Evolutionary conservation across 2,329 filamentous ascomycete genomes (phyloP), one percentile per base, ranked within the genome.

Genomic region (Purpureocillium lavendulum): DNA sequence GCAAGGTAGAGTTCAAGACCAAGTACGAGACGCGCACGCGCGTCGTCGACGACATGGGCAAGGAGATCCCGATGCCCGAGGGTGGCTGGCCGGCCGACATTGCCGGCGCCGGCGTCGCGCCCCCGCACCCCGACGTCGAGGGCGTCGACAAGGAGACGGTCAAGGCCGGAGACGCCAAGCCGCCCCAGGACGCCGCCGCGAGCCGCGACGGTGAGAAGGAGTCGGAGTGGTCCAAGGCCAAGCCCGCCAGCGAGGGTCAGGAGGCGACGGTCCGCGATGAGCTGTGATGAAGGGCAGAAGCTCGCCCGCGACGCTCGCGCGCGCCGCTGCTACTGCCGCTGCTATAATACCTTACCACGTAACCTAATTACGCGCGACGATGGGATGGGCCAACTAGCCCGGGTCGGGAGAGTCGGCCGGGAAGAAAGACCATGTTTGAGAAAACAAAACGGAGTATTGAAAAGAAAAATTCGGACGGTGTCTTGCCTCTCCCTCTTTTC

Each of bases 1-100:
- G 90, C 54, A 94, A 95, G 64, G 89, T 97, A 43, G 87, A 87
- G 54, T 96, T 98, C 67, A 82, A 94, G 67, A 97, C 92, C 11
- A 84, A 83, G 49, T 96, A 96, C 59, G 90, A 97, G 70, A 96
- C 90, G n/a, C 77, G 85, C 48, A 96, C 88, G 8, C 82, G 87
- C 42, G 64, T 97, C 40, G 71, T 95, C 31, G 87, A 95, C 60
- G 77, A 76, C 38, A 61, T 79, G 33, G 92, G 89, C 43, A 87
- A 89, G 49, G 85, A 94, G 56, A 64, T 95, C n/a, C 58, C 60
- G 10, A 51, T 60, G 28, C 65, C 66, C 12, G 58, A 61, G 17
- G 69, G 62, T 30, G 67, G 58, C 16, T 59, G 53, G 58, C 55
- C 54, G 13, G 54, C 63, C 36, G 56, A 58, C 21, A 50, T 58